These are phyloP conservation scores for Melampsora americana DNA, from an alignment of 1,284 basidiomycete species.

Conservation along the genomic window DNA sequence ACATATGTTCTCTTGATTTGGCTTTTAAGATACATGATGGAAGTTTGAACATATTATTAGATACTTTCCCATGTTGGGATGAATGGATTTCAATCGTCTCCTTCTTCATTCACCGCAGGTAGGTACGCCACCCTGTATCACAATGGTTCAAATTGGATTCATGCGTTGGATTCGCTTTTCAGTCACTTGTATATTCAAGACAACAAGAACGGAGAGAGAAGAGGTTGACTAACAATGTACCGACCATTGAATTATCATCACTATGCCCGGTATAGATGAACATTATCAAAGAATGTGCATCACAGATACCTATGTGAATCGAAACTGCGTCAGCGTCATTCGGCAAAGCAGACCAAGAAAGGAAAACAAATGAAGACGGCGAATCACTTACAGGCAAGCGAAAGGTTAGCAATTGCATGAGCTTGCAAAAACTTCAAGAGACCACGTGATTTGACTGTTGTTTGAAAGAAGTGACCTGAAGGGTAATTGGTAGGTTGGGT, in stretches of 20 bases:
- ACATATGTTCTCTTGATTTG: no score
- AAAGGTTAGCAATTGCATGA: slow-evolving; percentile 18
- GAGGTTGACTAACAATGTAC: slow-evolving; percentile 11
- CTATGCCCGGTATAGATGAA: slow-evolving; percentile 24
- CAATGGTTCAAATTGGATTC: not conserved
- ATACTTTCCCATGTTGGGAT: no score
- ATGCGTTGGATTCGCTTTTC: not conserved
- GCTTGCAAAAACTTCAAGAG: slow-evolving; percentile 35
- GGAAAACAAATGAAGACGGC: not conserved
- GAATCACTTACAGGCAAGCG: slow-evolving; percentile 26
- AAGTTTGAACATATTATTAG: no score
- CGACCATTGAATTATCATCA: not conserved
- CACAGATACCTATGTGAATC: slow-evolving; percentile 27
- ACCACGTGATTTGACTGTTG: slow-evolving; percentile 28
- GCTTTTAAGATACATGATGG: no score
- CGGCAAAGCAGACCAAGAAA: not conserved
- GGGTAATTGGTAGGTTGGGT: not conserved
- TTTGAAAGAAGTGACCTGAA: slow-evolving; percentile 17
- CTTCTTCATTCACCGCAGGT: slow-evolving; percentile 32
- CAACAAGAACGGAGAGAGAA: not conserved
- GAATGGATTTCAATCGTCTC: not conserved
- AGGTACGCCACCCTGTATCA: not conserved
- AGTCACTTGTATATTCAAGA: not conserved
- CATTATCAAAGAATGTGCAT: slow-evolving; percentile 24
- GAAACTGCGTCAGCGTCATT: not conserved